phyloP scores from a whole-genome alignment of 805 yeast genomes.

The Wickerhamomyces mucosus region DNA sequence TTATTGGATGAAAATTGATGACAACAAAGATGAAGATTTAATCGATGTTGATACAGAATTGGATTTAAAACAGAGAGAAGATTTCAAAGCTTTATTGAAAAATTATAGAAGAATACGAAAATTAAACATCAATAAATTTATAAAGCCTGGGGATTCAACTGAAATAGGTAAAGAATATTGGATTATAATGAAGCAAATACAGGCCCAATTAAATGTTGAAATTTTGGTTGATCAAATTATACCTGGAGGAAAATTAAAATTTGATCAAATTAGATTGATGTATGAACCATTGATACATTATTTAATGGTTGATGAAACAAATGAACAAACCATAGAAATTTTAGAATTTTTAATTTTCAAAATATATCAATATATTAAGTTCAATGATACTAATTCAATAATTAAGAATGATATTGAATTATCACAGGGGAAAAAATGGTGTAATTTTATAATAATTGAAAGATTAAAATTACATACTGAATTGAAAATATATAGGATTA shows the following conservation, averaged over 20 bases:
- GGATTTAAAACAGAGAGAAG: slow-evolving; percentile 15
- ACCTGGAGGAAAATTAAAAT: slow-evolving; percentile 20
- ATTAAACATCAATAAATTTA: slow-evolving; percentile 28
- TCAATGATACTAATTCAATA: slow-evolving; percentile 1
- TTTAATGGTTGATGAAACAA: slow-evolving; percentile 10
- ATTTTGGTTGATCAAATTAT: slow-evolving; percentile 26
- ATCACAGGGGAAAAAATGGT: slow-evolving; percentile 9
- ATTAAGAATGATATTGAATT: slow-evolving; percentile 5
- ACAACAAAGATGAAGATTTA: slow-evolving; percentile 11
- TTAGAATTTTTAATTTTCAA: slow-evolving; percentile 8
- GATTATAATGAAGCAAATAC: slow-evolving; percentile 25
- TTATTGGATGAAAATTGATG: slow-evolving; percentile 50
- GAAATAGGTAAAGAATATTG: slow-evolving; percentile 34
- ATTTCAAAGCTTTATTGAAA: slow-evolving; percentile 30
- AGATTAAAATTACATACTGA: slow-evolving; percentile 1
- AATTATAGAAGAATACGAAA: slow-evolving; percentile 41
- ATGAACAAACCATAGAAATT: slow-evolving; percentile 15
- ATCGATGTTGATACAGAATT: slow-evolving; percentile 19
- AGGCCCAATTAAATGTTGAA: slow-evolving; percentile 8
- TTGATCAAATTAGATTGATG: slow-evolving; percentile 18
- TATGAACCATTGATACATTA: slow-evolving; percentile 21
- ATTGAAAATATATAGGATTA: not conserved
- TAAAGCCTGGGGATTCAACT: slow-evolving; percentile 34
- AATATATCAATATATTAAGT: slow-evolving; percentile 9
- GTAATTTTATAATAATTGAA: slow-evolving; percentile 8